Conservation (phyloP, 345 rosid species). For the Toxicodendron radicans region DNA sequence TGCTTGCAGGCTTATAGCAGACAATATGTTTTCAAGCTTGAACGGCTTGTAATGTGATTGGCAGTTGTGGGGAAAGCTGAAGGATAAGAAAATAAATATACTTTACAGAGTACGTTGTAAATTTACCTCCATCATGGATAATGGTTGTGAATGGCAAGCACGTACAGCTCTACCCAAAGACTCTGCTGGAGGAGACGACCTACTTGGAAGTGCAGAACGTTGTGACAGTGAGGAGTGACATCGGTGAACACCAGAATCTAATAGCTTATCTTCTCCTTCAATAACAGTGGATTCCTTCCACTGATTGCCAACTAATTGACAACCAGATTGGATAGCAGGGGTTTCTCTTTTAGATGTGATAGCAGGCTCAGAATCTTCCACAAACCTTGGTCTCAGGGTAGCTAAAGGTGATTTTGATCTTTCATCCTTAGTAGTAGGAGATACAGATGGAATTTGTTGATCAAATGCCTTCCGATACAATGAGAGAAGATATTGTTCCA, state of each 20-base stretch:
- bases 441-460: slow-evolving; percentile 49
- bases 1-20: neutral
- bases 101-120: slow-evolving; percentile 3
- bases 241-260: slow-evolving; percentile 64
- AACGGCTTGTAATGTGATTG: neutral
- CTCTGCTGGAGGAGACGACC: slow-evolving; percentile 53
- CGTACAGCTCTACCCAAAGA: slow-evolving; percentile 56
- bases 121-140: slow-evolving; percentile 75
- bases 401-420: slow-evolving; percentile 46
- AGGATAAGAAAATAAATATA: neutral
- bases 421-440: slow-evolving; percentile 46
- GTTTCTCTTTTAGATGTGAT: slow-evolving; percentile 41
- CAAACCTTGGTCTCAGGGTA: slow-evolving; percentile 42
- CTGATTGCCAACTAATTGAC: slow-evolving; percentile 34
- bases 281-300: slow-evolving; percentile 32
- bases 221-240: slow-evolving; percentile 86
- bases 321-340: slow-evolving; percentile 40
- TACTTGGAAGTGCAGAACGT: slow-evolving; percentile 48
- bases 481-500: slow-evolving; percentile 91
- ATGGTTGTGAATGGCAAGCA: slow-evolving; percentile 82
- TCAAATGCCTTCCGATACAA: slow-evolving; percentile 87
- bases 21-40: slow-evolving; percentile 7
- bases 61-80: neutral
- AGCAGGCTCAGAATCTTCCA: slow-evolving; percentile 42
- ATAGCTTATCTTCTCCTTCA: slow-evolving; percentile 40